A percentile compares a stretch with the other conserved stretches of the same genome.
Conservation (phyloP, 1,284 basidiomycete species). For the Leccinum ponderosum region DNA sequence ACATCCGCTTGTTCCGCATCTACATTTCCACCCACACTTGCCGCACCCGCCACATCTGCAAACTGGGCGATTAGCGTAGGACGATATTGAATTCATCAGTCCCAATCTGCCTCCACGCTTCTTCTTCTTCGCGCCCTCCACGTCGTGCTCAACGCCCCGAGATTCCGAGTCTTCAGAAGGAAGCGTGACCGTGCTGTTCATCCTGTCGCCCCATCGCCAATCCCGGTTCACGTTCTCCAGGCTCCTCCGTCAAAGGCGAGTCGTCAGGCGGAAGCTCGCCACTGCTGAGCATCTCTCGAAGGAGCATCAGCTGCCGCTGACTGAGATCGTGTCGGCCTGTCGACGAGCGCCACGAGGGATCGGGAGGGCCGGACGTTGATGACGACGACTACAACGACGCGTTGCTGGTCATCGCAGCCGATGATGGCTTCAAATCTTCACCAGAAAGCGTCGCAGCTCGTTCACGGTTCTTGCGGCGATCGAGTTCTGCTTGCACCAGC, state of each 20-base stretch:
- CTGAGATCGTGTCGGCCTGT: constrained; percentile 75
- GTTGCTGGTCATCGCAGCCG: constrained; percentile 6
- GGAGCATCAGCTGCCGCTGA: constrained; percentile 54
- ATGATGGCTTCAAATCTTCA: constrained; percentile 50
- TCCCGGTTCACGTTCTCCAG: constrained; percentile 52
- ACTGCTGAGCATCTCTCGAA: constrained; percentile 56
- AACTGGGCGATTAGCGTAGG: constrained; percentile 1
- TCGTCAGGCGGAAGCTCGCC: constrained; percentile 23
- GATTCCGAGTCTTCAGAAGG: constrained; percentile 59
- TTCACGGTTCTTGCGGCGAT: constrained; percentile 51
- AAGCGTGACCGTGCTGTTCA: constrained; percentile 70
- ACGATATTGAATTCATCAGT: constrained; percentile 40
- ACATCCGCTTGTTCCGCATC: constrained; percentile 1
- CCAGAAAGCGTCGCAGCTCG: constrained; percentile 71
- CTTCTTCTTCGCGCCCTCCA: constrained; percentile 42
- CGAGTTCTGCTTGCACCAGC: constrained; percentile 25
- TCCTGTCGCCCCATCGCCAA: constrained; percentile 73
- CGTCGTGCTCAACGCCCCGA: constrained; percentile 20
- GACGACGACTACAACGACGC: too few relatives aligned
- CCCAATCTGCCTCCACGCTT: constrained; percentile 55
- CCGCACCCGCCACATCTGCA: not conserved
- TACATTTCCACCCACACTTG: not conserved
- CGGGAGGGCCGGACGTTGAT: constrained; percentile 29
- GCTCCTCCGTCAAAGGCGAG: constrained; percentile 33
- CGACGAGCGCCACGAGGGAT: constrained; percentile 65